Evolutionary conservation across 352 stramenopile species (phyloP).

Genomic region (Phytopythium kandeliae): DNA sequence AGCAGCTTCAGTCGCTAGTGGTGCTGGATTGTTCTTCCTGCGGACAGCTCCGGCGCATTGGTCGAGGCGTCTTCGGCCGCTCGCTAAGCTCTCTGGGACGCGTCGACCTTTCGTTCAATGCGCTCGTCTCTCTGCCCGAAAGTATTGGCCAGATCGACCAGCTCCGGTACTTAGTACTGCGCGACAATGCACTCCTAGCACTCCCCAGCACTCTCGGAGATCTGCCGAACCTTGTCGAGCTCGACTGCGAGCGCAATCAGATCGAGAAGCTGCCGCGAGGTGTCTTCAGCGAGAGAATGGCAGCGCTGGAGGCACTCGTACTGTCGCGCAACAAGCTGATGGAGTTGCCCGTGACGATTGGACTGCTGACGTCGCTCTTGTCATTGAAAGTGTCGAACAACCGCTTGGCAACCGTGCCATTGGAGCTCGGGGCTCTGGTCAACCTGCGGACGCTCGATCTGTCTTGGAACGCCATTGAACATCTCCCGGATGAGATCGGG

Average conservation of each 20-base stretch:
- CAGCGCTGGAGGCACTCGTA: constrained; percentile 22
- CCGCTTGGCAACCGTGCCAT: constrained; percentile 26
- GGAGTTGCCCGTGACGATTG: constrained; percentile 34
- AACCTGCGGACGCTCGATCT: constrained; percentile 46
- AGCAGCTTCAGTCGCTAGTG: constrained; percentile 28
- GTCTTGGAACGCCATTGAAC: constrained; percentile 48
- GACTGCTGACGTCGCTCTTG: constrained; percentile 26
- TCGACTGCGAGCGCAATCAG: constrained; percentile 33
- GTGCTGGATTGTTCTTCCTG: constrained; percentile 38
- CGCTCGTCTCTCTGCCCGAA: constrained; percentile 27
- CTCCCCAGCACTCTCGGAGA: constrained; percentile 22
- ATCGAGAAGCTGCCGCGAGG: constrained; percentile 26
- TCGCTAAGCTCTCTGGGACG: constrained; percentile 23
- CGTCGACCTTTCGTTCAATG: constrained; percentile 43
- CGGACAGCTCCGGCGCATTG: constrained; percentile 36
- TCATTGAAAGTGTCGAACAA: constrained; percentile 37
- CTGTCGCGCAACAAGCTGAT: constrained; percentile 43
- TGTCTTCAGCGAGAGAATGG: constrained; percentile 17
- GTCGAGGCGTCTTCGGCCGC: constrained; percentile 38
- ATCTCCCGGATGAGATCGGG: constrained; percentile 56
- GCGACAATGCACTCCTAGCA: constrained; percentile 22
- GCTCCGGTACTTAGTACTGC: constrained; percentile 45
- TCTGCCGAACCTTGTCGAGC: constrained; percentile 21
- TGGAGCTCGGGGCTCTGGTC: constrained; percentile 46
- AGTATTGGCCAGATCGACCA: constrained; percentile 27